Conservation (phyloP, 2,329 filamentous ascomycete species). For the Diplocarpon mali region DNA sequence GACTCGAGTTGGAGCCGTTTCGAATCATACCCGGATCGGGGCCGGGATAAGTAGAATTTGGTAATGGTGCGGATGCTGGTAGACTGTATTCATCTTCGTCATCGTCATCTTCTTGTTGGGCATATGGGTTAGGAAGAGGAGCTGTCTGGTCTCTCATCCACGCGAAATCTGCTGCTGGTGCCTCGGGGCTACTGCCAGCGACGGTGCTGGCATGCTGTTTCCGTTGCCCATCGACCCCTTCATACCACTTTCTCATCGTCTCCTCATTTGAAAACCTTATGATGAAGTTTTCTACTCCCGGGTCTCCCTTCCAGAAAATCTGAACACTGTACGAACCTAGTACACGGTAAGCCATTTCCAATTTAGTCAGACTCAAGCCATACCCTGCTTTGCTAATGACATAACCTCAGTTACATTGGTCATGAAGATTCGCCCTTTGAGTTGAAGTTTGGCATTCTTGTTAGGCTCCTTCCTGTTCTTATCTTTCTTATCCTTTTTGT, state of each 20-base stretch:
- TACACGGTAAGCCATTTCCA: background rate
- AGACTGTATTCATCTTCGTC: constrained; percentile 41
- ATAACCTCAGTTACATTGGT: constrained; percentile 95
- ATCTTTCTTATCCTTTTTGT: constrained; percentile 61
- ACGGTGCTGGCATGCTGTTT: constrained; percentile 44
- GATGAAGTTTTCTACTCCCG: constrained; percentile 89
- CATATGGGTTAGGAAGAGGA: constrained; percentile 73
- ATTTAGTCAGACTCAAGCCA: constrained; percentile 19
- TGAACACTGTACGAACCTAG: constrained; percentile 86
- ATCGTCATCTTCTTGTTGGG: constrained; percentile 50
- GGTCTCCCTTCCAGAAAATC: constrained; percentile 97
- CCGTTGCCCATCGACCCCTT: constrained; percentile 66
- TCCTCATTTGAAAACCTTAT: constrained; percentile 91
- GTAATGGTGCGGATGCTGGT: constrained; percentile 25
- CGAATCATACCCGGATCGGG: constrained; percentile 46
- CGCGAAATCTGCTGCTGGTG: constrained; percentile 53
- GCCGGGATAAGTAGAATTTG: constrained; percentile 27
- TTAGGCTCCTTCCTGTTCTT: constrained; percentile 63
- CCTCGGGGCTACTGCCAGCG: constrained; percentile 34
- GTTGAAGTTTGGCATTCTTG: constrained; percentile 67
- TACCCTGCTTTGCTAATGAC: constrained; percentile 78
- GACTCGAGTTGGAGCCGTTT: constrained; percentile 62
- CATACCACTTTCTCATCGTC: constrained; percentile 84
- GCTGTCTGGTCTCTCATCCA: constrained; percentile 62
- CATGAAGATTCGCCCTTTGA: constrained; percentile 98